Evolutionary conservation across 345 rosid species (phyloP).

Genomic region (Boechera stricta): DNA sequence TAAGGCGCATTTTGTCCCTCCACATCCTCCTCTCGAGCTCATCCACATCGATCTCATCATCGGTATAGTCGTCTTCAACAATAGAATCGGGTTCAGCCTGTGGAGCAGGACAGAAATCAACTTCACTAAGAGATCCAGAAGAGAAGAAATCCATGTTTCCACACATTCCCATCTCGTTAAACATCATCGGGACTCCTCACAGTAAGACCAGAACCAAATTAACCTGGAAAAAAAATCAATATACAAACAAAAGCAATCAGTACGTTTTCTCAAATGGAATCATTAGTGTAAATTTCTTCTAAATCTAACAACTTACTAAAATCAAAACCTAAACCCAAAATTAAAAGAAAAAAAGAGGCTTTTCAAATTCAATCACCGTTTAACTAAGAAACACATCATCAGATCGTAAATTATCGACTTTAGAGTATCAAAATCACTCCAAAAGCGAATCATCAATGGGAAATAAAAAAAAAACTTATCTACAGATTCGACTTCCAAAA

Average conservation of each 20-base stretch:
- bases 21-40: constrained; percentile 94
- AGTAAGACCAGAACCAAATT: not conserved
- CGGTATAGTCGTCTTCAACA: constrained; percentile 90
- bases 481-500: constrained; percentile 11
- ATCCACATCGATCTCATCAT: constrained; percentile 90
- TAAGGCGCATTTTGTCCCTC: constrained; percentile 87
- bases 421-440: not conserved
- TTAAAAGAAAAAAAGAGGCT: not conserved
- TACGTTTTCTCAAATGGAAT: not conserved
- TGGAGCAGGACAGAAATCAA: constrained; percentile 51
- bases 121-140: constrained; percentile 57
- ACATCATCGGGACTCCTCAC: constrained; percentile 54
- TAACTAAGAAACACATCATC: not conserved
- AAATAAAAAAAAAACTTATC: not conserved
- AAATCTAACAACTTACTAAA: not conserved
- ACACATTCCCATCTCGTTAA: constrained; percentile 81
- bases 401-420: constrained; percentile 11
- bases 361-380: constrained; percentile 8
- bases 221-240: constrained; percentile 9
- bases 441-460: constrained; percentile 9
- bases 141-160: constrained; percentile 79
- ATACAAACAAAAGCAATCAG: not conserved
- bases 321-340: constrained; percentile 17
- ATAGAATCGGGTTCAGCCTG: constrained; percentile 63
- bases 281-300: not conserved